These are phyloP conservation scores for Tylopilus intermedius DNA, from an alignment of 768 basidiomycete species.

Conservation along the genomic window DNA sequence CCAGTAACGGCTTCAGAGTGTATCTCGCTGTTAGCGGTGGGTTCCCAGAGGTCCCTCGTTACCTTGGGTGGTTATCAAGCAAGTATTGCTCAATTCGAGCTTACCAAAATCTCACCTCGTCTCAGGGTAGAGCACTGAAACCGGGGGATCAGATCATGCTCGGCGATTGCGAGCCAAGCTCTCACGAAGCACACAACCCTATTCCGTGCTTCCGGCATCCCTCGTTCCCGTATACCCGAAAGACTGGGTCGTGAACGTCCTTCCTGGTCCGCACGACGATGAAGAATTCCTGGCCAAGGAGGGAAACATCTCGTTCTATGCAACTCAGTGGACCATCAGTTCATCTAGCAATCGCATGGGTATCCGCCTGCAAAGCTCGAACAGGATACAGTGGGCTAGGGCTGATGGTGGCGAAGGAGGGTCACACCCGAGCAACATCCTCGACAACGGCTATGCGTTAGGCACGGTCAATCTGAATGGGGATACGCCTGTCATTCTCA, in stretches of 20 bases:
- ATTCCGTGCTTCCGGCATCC: slow-evolving; percentile 20
- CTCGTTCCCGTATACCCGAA: slow-evolving; percentile 43
- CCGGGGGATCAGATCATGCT: slow-evolving; percentile 49
- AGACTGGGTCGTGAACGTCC: slow-evolving; percentile 49
- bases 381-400: slow-evolving; percentile 51
- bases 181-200: slow-evolving; percentile 9
- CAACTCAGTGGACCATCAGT: slow-evolving; percentile 48
- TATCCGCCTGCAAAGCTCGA: slow-evolving; percentile 46
- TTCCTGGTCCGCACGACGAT: slow-evolving; percentile 62
- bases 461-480: slow-evolving; percentile 62
- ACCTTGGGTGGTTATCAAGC: slow-evolving; percentile 62
- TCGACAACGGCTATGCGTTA: slow-evolving; percentile 54
- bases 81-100: slow-evolving; percentile 2
- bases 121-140: slow-evolving; percentile 47
- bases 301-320: slow-evolving; percentile 49
- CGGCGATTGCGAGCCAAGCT: slow-evolving; percentile 24
- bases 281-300: slow-evolving; percentile 46
- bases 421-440: slow-evolving; percentile 63
- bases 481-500: slow-evolving; percentile 64
- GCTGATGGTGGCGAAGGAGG: slow-evolving; percentile 60
- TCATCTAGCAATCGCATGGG: slow-evolving; percentile 60
- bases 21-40: slow-evolving; percentile 59
- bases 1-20: slow-evolving; percentile 41
- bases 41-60: slow-evolving; percentile 50
- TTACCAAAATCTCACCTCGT: slow-evolving; percentile 4